Evolutionary conservation across 1,139 yeast species (phyloP).

Genomic region (Pneumocystis oryctolagi): DNA sequence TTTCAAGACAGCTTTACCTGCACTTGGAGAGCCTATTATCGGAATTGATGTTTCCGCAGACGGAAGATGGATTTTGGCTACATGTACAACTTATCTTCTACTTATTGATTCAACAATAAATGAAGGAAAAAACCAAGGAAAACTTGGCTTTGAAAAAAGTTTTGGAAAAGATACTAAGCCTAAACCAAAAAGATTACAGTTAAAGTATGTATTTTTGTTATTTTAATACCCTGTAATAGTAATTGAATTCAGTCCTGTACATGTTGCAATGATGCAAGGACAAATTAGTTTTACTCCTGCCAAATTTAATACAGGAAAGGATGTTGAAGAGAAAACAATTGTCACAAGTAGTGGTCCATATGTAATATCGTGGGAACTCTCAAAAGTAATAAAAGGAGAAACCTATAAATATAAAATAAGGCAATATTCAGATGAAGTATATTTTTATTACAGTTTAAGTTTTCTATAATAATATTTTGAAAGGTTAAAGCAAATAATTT

Average conservation of each 20-base stretch:
- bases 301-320: slow-evolving; percentile 54
- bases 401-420: slow-evolving; percentile 47
- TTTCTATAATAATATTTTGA: background rate
- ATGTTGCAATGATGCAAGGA: slow-evolving; percentile 46
- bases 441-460: background rate
- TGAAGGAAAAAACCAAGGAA: slow-evolving; percentile 45
- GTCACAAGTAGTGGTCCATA: slow-evolving; percentile 70
- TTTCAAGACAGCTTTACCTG: slow-evolving; percentile 46
- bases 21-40: slow-evolving; percentile 57
- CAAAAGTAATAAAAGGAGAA: slow-evolving; percentile 40
- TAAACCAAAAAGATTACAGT: slow-evolving; percentile 48
- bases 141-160: slow-evolving; percentile 47
- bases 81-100: slow-evolving; percentile 55
- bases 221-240: background rate
- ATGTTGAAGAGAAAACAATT: slow-evolving; percentile 51
- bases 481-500: slow-evolving; percentile 65
- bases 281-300: slow-evolving; percentile 55
- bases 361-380: slow-evolving; percentile 67
- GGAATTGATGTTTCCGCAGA: slow-evolving; percentile 62
- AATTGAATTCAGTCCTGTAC: slow-evolving; percentile 39
- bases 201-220: slow-evolving; percentile 19
- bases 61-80: slow-evolving; percentile 70
- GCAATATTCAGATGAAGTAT: slow-evolving; percentile 35
- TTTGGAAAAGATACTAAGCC: slow-evolving; percentile 58
- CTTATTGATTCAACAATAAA: slow-evolving; percentile 52